Base-by-base conservation (phyloP, 1,139 yeast genomes). In the Debaryomyces psychrophilus region DNA sequence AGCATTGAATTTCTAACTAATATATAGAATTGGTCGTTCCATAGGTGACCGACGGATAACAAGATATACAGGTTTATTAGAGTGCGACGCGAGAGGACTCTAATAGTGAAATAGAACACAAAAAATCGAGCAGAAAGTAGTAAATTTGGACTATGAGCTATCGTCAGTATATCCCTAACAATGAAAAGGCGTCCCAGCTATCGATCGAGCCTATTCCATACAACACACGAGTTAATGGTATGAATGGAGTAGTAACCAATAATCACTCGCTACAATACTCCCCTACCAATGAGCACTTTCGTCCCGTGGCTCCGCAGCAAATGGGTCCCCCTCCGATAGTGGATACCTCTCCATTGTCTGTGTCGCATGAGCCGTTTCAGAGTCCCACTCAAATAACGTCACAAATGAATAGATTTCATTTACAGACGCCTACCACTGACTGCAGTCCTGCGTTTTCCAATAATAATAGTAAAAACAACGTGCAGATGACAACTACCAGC, bases 361-460 rank as follows among this genome's bases (percentile, higher is more conserved):
- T 31, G 7, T 25, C 37, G 23, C 44, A 18, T 22, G 47, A 40
- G 12, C 26, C 26, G 23, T 31, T 47, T 14, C 51, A 48, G 14
- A 25, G 39, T 12, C 41, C 41, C 11, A 28, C 34, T 20, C 53
- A 49, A 35, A 31, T 51, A 3, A 41, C 51, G 15, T 22, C 44
- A n/a, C 50, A 51, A 25, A 48, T 51, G 41, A 49, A 44, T 31
- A 45, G 47, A 25, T 48, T 50, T 36, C 53, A 52, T 43, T 41
- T 52, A 18, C 55, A 48, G 31, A 50, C 56, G 2, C 56, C 57
- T 1, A 44, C 45, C 8, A 22, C 50, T 4, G 53, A 43, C 7
- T 18, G 47, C 7, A 41, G 45, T 11, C 46, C 54, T 11, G 49
- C 31, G 3, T 50, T 49, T 39, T 40, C 42, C 11, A 46, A 31